A percentile compares a stretch with the other conserved stretches of the same genome.
Conservation (phyloP, 1,139 yeast species). For the Meyerozyma smithsonii region DNA sequence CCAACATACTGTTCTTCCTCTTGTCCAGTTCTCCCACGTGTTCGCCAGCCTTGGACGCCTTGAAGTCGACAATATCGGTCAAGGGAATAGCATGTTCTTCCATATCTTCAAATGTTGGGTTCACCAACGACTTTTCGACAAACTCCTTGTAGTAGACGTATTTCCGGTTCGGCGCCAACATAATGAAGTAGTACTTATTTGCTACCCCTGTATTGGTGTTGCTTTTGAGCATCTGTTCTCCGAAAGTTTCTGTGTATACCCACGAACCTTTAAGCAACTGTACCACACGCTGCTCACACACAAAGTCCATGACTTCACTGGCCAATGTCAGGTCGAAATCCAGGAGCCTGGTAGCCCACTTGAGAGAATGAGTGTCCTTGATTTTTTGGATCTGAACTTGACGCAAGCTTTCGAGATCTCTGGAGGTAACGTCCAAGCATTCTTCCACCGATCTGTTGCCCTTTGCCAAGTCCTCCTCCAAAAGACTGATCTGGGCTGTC, state of each 20-base stretch:
- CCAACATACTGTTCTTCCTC: constrained; percentile 33
- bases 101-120: constrained; percentile 58
- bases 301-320: constrained; percentile 66
- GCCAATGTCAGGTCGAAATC: constrained; percentile 50
- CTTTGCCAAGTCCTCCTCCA: constrained; percentile 26
- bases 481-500: constrained; percentile 22
- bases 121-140: constrained; percentile 36
- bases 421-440: constrained; percentile 38
- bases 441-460: constrained; percentile 34
- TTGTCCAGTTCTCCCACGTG: constrained; percentile 37
- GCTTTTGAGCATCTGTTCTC: constrained; percentile 30
- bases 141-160: constrained; percentile 60
- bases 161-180: constrained; percentile 69
- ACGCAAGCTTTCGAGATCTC: constrained; percentile 50
- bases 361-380: constrained; percentile 25
- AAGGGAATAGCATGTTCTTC: constrained; percentile 29
- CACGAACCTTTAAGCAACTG: constrained; percentile 76
- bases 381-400: constrained; percentile 47
- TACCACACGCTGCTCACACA: constrained; percentile 72
- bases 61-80: constrained; percentile 37
- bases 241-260: constrained; percentile 70
- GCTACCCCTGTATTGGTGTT: constrained; percentile 14
- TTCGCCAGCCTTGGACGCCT: constrained; percentile 40
- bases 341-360: constrained; percentile 35
- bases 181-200: constrained; percentile 49